Base-by-base conservation (phyloP, 331 rosid species). In the Prunus yedoensis region DNA sequence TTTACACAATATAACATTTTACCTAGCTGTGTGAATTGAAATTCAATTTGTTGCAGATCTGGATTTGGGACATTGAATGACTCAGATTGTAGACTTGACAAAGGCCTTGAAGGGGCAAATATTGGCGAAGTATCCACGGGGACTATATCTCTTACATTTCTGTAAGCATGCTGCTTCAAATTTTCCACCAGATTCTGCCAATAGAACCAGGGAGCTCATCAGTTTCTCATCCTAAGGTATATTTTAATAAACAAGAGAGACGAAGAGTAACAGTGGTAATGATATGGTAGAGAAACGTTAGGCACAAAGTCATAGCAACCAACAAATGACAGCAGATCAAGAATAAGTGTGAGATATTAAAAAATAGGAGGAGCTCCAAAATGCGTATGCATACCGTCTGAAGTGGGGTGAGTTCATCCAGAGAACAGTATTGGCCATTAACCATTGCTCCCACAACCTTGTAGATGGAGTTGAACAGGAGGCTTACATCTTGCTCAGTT, bases 1-100 rank as follows among this genome's bases (percentile, higher is more conserved):
- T 52, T 1, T 52, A 14, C 11, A 60, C n/a, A 25, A 68, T 0
- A 56, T 59, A 73, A 20, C 32, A 41, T 59, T 28, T 16, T 47
- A 87, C 86, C 86, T 80, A 82, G 87, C 11, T 57, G 71, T 53
- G 25, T 10, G 53, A 63, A 8, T 41, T 83, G 75, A 38, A 72
- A 30, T 20, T 64, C 71, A 59, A 43, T 15, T 18, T 66, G 80
- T 57, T 38, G 87, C 50, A 69, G 74, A 64, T 70, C 87, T 57
- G 81, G 87, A 71, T 56, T 74, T 66, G 72, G 77, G 69, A n/a
- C 65, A 47, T 13, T 11, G 45, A 60, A 41, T 7, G 78, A 85
- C 2, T 71, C 76, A 73, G 79, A 43, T 74, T 77, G 66, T 57
- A 17, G 81, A 75, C 63, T 57, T 71, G 84, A 68, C 5, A 35